phyloP scores from a whole-genome alignment of 2,329 filamentous ascomycete genomes.

The Penicillium sp. region DNA sequence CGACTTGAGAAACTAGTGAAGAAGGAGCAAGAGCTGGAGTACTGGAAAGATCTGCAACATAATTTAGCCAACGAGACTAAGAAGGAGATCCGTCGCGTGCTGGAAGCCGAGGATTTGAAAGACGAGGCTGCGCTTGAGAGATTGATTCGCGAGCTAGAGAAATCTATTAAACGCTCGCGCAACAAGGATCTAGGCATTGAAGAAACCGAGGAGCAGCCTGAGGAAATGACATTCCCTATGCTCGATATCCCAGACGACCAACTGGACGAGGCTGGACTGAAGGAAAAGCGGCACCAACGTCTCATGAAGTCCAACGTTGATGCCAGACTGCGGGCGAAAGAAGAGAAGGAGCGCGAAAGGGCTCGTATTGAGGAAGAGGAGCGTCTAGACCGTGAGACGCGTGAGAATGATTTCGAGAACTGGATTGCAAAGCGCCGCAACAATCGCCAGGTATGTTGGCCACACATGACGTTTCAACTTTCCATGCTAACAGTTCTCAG shows the following conservation, averaged over 20 bases:
- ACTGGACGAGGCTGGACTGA: slow-evolving; percentile 84
- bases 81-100: slow-evolving; percentile 80
- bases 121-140: slow-evolving; percentile 84
- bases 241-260: slow-evolving; percentile 88
- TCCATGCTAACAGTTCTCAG: slow-evolving; percentile 34
- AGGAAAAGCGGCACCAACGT: slow-evolving; percentile 88
- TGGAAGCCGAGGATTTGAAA: slow-evolving; percentile 89
- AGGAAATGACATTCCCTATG: slow-evolving; percentile 79
- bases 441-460: slow-evolving; percentile 55
- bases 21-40: slow-evolving; percentile 93
- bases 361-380: slow-evolving; percentile 79
- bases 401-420: slow-evolving; percentile 76
- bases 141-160: slow-evolving; percentile 83
- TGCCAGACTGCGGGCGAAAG: slow-evolving; percentile 87
- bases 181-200: slow-evolving; percentile 92
- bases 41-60: slow-evolving; percentile 79
- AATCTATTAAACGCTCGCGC: slow-evolving; percentile 80
- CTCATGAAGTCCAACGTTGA: slow-evolving; percentile 94
- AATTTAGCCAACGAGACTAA: slow-evolving; percentile 75
- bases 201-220: slow-evolving; percentile 71
- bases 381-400: slow-evolving; percentile 75
- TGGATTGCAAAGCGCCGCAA: slow-evolving; percentile 83
- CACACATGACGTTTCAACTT: neutral
- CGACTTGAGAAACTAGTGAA: slow-evolving; percentile 89
- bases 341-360: slow-evolving; percentile 91